Percentiles rank a stretch among this genome's conserved stretches.
Evolutionary conservation across 2,329 filamentous ascomycete species (phyloP).

Genomic region (Ambrosiella cleistominuta): DNA sequence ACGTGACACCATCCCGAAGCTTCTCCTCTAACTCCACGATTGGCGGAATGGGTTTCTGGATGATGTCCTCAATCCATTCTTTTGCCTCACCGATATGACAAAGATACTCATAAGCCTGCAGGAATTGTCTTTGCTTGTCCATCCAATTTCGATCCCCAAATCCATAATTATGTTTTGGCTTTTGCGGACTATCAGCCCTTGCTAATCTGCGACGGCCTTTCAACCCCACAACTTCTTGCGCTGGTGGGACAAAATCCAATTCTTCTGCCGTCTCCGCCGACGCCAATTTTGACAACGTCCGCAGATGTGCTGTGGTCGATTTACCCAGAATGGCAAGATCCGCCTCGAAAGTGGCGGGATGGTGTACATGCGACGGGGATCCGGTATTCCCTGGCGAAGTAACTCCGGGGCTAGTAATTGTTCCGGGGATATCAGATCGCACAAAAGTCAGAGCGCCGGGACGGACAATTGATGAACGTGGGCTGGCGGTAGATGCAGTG

Average conservation of each 20-base stretch:
- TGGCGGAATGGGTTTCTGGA: slow-evolving; percentile 67
- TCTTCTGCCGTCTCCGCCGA: slow-evolving; percentile 60
- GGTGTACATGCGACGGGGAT: slow-evolving; percentile 18
- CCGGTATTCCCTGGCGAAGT: slow-evolving; percentile 3
- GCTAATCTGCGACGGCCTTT: slow-evolving; percentile 72
- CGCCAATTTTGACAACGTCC: slow-evolving; percentile 69
- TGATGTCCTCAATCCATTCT: slow-evolving; percentile 93
- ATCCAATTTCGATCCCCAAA: slow-evolving; percentile 91
- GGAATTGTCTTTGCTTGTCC: slow-evolving; percentile 92
- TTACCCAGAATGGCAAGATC: slow-evolving; percentile 70
- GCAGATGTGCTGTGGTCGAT: slow-evolving; percentile 77
- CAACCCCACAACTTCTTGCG: slow-evolving; percentile 75
- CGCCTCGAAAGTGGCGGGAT: slow-evolving; percentile 38
- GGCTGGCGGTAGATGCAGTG: slow-evolving; percentile 25
- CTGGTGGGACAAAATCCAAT: slow-evolving; percentile 53
- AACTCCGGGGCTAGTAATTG: slow-evolving; percentile 6
- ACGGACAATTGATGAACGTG: slow-evolving; percentile 40
- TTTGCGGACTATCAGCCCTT: slow-evolving; percentile 39
- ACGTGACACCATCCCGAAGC: slow-evolving; percentile 75
- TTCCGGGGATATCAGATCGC: slow-evolving; percentile 11
- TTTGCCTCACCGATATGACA: slow-evolving; percentile 98
- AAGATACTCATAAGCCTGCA: slow-evolving; percentile 95
- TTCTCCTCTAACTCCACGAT: slow-evolving; percentile 91
- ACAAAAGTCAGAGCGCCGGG: slow-evolving; percentile 17
- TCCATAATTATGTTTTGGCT: slow-evolving; percentile 29